Percentiles rank a stretch among this genome's conserved stretches.
phyloP scores from a whole-genome alignment of 805 yeast species.

The Myxozyma nipponensis region DNA sequence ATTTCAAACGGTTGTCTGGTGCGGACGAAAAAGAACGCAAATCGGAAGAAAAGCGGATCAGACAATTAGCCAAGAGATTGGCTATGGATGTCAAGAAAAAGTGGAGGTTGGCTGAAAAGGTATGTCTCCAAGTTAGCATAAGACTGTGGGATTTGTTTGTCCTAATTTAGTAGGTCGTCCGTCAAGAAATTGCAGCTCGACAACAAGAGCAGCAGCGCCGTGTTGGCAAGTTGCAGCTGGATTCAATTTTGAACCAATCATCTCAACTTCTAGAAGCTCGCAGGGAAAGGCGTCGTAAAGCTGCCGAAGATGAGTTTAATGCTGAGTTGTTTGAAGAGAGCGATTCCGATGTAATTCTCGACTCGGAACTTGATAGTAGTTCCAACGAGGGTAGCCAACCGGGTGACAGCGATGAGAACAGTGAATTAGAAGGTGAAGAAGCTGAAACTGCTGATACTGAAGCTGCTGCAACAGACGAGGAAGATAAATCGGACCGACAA shows the following conservation, averaged over 20 bases:
- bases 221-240: conserved; percentile 80
- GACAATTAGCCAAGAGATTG: conserved; percentile 71
- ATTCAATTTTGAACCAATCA: conserved; percentile 85
- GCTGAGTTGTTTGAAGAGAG: conserved; percentile 9
- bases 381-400: conserved; percentile 24
- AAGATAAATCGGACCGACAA: conserved; percentile 26
- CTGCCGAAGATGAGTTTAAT: conserved; percentile 30
- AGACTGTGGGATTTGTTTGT: conserved; percentile 38
- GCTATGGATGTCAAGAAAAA: conserved; percentile 81
- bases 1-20: conserved; percentile 80
- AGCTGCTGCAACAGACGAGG: conserved; percentile 29
- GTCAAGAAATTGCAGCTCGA: conserved; percentile 64
- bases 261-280: conserved; percentile 88
- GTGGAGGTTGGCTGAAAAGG: conserved; percentile 83
- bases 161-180: conserved; percentile 39
- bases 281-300: conserved; percentile 38
- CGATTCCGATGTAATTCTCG: conserved; percentile 13
- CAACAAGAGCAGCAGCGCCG: conserved; percentile 69
- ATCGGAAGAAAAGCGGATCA: conserved; percentile 68
- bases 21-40: conserved; percentile 78
- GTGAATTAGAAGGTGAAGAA: conserved; percentile 21
- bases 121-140: too few relatives aligned
- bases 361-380: conserved; percentile 25
- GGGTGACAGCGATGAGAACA: conserved; percentile 23
- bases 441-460: conserved; percentile 29